phyloP scores from a whole-genome alignment of 2,329 filamentous ascomycete species.

The Orbilia javanica region DNA sequence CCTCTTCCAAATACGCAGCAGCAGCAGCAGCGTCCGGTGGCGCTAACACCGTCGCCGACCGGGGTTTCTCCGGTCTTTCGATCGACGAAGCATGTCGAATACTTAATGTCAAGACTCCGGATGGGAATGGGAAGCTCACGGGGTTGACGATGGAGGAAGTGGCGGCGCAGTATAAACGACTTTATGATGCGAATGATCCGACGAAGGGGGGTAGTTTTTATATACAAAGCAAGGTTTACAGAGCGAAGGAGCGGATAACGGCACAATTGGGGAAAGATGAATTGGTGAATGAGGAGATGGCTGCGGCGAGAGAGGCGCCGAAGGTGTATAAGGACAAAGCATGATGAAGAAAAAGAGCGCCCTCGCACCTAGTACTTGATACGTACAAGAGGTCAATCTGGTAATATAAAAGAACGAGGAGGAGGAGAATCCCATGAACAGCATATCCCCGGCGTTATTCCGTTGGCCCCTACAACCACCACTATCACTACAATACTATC shows the following conservation, averaged over 20 bases:
- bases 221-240: constrained; percentile 93
- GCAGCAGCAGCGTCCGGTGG: constrained; percentile 69
- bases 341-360: neutral
- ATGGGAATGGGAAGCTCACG: constrained; percentile 73
- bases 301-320: constrained; percentile 78
- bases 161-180: constrained; percentile 87
- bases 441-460: constrained; percentile 31
- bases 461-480: neutral
- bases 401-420: neutral
- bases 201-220: constrained; percentile 98
- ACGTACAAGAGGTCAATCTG: neutral
- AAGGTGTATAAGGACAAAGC: constrained; percentile 73
- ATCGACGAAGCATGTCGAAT: constrained; percentile 98
- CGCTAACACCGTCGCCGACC: constrained; percentile 67
- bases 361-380: neutral
- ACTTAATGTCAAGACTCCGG: constrained; percentile 89
- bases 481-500: neutral
- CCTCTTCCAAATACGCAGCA: constrained; percentile 83
- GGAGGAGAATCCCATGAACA: constrained; percentile 4
- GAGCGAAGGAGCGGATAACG: constrained; percentile 92
- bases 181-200: constrained; percentile 95
- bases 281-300: constrained; percentile 71
- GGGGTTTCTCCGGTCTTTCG: constrained; percentile 74
- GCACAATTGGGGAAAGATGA: constrained; percentile 80
- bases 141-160: constrained; percentile 80